These are phyloP conservation scores for Thuja plicata DNA, from an alignment of 83 land plant genomes.

Conservation along the genomic window DNA sequence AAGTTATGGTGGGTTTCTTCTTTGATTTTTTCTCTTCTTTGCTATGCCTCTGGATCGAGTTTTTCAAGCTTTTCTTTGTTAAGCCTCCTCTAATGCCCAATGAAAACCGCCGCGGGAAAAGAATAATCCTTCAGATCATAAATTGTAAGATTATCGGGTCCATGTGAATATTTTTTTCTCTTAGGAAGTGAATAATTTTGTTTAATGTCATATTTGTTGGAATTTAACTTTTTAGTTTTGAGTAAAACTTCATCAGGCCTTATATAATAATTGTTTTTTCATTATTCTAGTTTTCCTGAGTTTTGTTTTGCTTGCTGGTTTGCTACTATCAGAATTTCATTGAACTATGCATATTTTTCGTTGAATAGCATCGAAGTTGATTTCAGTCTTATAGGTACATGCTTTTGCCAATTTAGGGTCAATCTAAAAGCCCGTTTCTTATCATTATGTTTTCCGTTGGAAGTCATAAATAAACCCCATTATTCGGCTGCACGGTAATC, in stretches of 20 bases:
- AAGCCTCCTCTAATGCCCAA: neutral
- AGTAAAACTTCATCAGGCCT: too few relatives aligned
- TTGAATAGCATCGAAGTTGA: neutral
- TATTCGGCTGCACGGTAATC: too few relatives aligned
- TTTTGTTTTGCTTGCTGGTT: neutral
- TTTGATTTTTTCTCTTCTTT: neutral
- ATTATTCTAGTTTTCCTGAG: neutral
- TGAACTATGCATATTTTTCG: neutral
- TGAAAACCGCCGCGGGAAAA: neutral
- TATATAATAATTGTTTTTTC: too few relatives aligned
- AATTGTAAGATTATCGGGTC: neutral
- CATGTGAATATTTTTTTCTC: neutral
- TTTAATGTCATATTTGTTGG: neutral
- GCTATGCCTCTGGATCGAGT: neutral
- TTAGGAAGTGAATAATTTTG: neutral
- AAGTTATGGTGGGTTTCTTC: slow-evolving; percentile 68
- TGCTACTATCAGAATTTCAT: neutral
- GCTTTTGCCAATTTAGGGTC: neutral
- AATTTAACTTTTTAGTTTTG: too few relatives aligned
- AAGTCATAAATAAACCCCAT: too few relatives aligned
- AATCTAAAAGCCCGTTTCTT: neutral
- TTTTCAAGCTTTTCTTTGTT: neutral
- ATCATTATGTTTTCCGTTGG: too few relatives aligned
- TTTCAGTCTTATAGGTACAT: neutral
- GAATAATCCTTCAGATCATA: neutral